These are phyloP conservation scores for Alternaria ventricosa DNA, from an alignment of 2,329 filamentous ascomycete species.

Conservation along the genomic window DNA sequence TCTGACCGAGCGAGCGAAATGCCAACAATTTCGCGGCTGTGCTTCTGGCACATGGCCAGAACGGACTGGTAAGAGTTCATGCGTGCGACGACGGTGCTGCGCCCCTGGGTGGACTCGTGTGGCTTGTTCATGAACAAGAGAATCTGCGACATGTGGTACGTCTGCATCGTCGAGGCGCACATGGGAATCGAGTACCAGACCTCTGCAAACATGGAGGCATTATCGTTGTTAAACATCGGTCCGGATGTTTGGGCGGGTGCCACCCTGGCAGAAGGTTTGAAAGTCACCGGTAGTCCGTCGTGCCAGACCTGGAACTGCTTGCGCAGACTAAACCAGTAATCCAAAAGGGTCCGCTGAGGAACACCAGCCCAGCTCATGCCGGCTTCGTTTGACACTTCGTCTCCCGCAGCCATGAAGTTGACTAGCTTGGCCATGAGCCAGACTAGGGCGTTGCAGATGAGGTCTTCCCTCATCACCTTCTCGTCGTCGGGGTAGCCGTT, in stretches of 20 bases:
- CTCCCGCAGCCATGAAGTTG: slow-evolving; percentile 67
- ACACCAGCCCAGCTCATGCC: slow-evolving; percentile 52
- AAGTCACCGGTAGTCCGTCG: slow-evolving; percentile 64
- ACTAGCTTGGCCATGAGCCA: slow-evolving; percentile 72
- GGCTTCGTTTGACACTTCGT: slow-evolving; percentile 54
- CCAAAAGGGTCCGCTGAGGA: slow-evolving; percentile 58
- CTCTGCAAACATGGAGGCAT: slow-evolving; percentile 57
- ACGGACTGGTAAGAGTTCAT: slow-evolving; percentile 65
- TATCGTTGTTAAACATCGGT: slow-evolving; percentile 30
- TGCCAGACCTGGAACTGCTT: slow-evolving; percentile 66
- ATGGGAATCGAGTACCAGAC: slow-evolving; percentile 69
- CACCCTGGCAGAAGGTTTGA: slow-evolving; percentile 62
- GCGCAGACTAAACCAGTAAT: slow-evolving; percentile 62
- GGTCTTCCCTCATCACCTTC: slow-evolving; percentile 65
- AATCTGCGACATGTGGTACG: slow-evolving; percentile 69
- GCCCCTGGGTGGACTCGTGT: slow-evolving; percentile 60
- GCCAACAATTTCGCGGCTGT: slow-evolving; percentile 67
- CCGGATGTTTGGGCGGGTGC: slow-evolving; percentile 43
- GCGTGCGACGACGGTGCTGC: slow-evolving; percentile 61
- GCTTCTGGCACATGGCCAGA: slow-evolving; percentile 61
- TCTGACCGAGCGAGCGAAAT: slow-evolving; percentile 65
- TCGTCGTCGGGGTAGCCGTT: slow-evolving; percentile 53
- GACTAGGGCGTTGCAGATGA: slow-evolving; percentile 68
- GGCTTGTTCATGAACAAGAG: slow-evolving; percentile 67
- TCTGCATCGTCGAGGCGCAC: slow-evolving; percentile 71